Evolutionary conservation across 371 early-diverging fungal genomes (phyloP).

Genomic region (Mortierella sp.): DNA sequence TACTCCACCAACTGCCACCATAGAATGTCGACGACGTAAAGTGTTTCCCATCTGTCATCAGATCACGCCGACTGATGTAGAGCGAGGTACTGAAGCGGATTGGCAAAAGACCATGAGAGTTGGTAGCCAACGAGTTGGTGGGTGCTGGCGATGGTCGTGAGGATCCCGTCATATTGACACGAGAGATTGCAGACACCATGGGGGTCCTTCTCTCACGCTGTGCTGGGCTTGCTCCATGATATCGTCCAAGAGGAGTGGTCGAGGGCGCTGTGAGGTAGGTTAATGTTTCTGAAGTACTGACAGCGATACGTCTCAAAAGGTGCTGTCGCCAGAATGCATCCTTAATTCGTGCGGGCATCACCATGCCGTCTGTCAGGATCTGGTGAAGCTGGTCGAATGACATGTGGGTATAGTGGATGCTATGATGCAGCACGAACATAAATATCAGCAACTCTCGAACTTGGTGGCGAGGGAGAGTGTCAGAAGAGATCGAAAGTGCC

Average conservation of each 20-base stretch:
- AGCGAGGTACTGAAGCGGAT: constrained; percentile 57
- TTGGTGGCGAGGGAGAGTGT: constrained; percentile 49
- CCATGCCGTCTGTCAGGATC: constrained; percentile 44
- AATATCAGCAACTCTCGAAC: constrained; percentile 50
- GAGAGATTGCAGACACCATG: neutral
- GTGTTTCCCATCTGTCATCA: constrained; percentile 55
- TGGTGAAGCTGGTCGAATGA: constrained; percentile 47
- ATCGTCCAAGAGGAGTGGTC: constrained; percentile 15
- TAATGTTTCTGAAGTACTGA: constrained; percentile 32
- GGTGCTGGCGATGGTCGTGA: constrained; percentile 15
- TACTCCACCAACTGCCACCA: constrained; percentile 59
- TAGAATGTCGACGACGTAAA: constrained; percentile 55
- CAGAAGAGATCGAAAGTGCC: constrained; percentile 37
- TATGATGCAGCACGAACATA: constrained; percentile 54
- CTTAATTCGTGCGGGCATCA: constrained; percentile 48
- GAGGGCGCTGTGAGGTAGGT: constrained; percentile 30
- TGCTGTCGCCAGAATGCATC: constrained; percentile 58
- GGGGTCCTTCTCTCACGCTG: constrained; percentile 25
- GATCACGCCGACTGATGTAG: constrained; percentile 50
- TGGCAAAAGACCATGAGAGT: constrained; percentile 49
- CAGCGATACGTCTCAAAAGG: constrained; percentile 36
- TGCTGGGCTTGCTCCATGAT: constrained; percentile 25
- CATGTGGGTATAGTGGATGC: constrained; percentile 55
- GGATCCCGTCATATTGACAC: constrained; percentile 23
- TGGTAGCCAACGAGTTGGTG: constrained; percentile 10